phyloP scores from a whole-genome alignment of 345 rosid genomes.

The Citrus unshiu region DNA sequence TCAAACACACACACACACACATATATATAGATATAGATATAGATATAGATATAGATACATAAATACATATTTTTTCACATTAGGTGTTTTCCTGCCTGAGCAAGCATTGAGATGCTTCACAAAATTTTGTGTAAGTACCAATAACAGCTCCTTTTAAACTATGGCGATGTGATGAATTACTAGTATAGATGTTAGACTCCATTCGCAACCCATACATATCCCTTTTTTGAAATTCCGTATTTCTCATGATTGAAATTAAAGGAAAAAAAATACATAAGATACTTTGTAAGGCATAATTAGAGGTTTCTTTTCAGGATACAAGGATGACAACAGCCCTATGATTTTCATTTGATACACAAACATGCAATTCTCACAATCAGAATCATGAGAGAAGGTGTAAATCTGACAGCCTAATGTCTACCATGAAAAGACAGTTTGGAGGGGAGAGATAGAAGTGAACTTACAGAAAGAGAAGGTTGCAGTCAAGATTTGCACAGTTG shows the following conservation, averaged over 20 bases:
- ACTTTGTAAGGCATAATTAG: background rate
- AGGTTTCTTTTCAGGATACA: background rate
- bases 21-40: no score
- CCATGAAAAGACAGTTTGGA: background rate
- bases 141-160: background rate
- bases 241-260: background rate
- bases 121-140: background rate
- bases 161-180: background rate
- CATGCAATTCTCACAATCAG: background rate
- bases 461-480: conserved; percentile 85
- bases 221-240: background rate
- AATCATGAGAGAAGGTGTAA: background rate
- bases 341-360: background rate
- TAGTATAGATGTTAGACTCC: background rate
- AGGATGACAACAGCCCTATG: background rate
- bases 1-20: background rate
- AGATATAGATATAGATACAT: no score
- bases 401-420: background rate
- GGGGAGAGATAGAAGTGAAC: conserved; percentile 20
- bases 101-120: background rate
- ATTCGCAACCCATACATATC: background rate
- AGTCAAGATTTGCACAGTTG: conserved; percentile 92
- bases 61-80: no score
- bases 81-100: background rate
- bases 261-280: no score